Evolutionary conservation across 441 rosid genomes (phyloP).

Genomic region (Gossypium trilobum): DNA sequence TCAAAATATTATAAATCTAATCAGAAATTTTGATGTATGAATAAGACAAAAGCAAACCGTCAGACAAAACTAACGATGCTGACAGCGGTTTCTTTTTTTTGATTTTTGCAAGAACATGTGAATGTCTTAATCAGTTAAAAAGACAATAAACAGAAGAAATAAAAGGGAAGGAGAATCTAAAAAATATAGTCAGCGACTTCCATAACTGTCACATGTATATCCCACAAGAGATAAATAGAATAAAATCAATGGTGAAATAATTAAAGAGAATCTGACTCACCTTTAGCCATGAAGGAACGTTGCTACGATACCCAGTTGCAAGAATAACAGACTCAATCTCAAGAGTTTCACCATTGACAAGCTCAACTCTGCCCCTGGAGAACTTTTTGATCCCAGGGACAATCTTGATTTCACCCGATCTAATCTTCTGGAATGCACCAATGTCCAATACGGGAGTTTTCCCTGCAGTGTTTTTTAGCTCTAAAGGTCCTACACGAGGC

Average conservation of each 20-base stretch:
- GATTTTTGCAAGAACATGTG: constrained; percentile 6
- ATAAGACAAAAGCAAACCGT: constrained; percentile 18
- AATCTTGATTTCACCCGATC: constrained; percentile 55
- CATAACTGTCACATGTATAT: constrained; percentile 28
- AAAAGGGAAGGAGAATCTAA: constrained; percentile 10
- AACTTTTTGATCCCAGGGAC: constrained; percentile 57
- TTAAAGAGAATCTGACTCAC: constrained; percentile 22
- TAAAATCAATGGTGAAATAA: not conserved
- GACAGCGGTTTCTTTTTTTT: constrained; percentile 11
- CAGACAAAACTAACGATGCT: constrained; percentile 19
- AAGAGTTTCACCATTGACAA: constrained; percentile 43
- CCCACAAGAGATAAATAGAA: not conserved
- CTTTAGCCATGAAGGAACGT: constrained; percentile 84
- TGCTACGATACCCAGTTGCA: constrained; percentile 88
- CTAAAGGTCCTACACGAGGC: constrained; percentile 51
- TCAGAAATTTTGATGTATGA: constrained; percentile 10
- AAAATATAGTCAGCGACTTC: constrained; percentile 18
- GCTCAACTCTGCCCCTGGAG: constrained; percentile 41
- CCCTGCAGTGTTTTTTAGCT: constrained; percentile 49
- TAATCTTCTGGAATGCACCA: constrained; percentile 53
- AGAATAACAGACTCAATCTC: constrained; percentile 61
- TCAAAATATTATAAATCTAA: constrained; percentile 2
- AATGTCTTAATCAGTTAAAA: constrained; percentile 16
- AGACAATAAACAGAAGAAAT: not conserved
- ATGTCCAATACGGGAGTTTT: constrained; percentile 75